Base-by-base conservation (phyloP, 176 grass and related monocot species). In the Ananas comosus region DNA sequence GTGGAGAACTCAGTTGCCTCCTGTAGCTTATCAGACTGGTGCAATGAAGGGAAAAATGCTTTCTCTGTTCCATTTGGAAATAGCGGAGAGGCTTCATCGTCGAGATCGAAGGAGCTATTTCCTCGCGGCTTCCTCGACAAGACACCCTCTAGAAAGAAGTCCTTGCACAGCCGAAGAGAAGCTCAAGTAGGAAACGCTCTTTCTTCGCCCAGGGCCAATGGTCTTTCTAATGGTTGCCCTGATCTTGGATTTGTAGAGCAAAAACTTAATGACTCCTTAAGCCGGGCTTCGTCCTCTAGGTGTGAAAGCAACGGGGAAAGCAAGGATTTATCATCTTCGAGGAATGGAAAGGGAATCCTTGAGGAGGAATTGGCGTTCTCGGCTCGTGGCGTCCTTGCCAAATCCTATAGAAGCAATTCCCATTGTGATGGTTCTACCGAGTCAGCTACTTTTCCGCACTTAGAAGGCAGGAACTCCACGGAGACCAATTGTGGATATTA, bases 91-190 rank as follows among this genome's bases (percentile, higher is more conserved):
- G 67, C 54, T 74, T 50, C 16, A 33, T 59, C 11, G 51, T 67
- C 58, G 17, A 85, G 79, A 87, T 49, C 82, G 74, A 85, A 80
- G 33, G 69, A 79, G 81, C 42, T 77, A 51, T 80, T 86, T 75
- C 74, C 85, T 66, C 70, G 49, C 61, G 87, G 94, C 83, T 84
- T 90, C 49, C 68, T 90, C 51, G 72, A 99, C 63, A 86, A 79
- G 14, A 74, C 78, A 14, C 77, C 80, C 21, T 75, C 80, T 50
- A 80, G 63, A 66, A 65, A 80, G 52, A 93, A 85, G 58, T 64
- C 84, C 70, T 67, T 71, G 13, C 79, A 61, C 64, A 14, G 19
- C 51, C 75, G 72, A 75, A 73, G 80, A 67, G 67, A 25, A 70
- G 54, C 18, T 64, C 76, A 68, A 51, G 74, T 80, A 70, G 54